Evolutionary conservation across 2,329 filamentous ascomycete genomes (phyloP).

Genomic region (Pseudocercospora ulei): DNA sequence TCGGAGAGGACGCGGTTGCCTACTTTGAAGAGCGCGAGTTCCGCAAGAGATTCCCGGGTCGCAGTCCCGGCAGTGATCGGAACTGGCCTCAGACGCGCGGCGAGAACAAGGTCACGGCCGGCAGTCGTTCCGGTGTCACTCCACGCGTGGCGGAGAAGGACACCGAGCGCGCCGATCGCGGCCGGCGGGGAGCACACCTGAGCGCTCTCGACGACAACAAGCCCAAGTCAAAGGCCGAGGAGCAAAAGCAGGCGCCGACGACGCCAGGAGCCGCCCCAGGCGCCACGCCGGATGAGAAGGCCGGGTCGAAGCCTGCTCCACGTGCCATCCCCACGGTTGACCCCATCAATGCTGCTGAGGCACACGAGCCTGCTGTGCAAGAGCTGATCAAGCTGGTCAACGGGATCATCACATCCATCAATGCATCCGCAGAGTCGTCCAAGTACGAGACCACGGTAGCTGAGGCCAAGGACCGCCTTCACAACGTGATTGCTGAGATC

Average conservation of each 20-base stretch:
- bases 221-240: constrained; percentile 33
- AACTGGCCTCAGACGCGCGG: constrained; percentile 43
- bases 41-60: constrained; percentile 65
- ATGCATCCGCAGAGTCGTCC: constrained; percentile 67
- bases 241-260: constrained; percentile 20
- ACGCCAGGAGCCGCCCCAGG: constrained; percentile 25
- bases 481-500: constrained; percentile 70
- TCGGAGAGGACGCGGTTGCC: constrained; percentile 84
- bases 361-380: constrained; percentile 77
- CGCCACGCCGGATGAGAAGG: constrained; percentile 21
- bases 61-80: constrained; percentile 34
- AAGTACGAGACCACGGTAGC: constrained; percentile 69
- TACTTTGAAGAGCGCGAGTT: constrained; percentile 96
- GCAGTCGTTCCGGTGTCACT: constrained; percentile 73
- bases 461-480: constrained; percentile 76
- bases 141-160: constrained; percentile 63
- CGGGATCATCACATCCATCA: constrained; percentile 86
- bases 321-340: constrained; percentile 57
- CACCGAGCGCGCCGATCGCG: constrained; percentile 37
- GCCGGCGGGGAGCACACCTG: constrained; percentile 48
- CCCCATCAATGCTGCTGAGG: constrained; percentile 62
- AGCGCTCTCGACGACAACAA: constrained; percentile 49
- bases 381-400: constrained; percentile 93
- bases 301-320: constrained; percentile 36
- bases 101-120: constrained; percentile 68